These are phyloP conservation scores for Discostella stelligeroides DNA, from an alignment of 108 stramenopile species.

Conservation along the genomic window DNA sequence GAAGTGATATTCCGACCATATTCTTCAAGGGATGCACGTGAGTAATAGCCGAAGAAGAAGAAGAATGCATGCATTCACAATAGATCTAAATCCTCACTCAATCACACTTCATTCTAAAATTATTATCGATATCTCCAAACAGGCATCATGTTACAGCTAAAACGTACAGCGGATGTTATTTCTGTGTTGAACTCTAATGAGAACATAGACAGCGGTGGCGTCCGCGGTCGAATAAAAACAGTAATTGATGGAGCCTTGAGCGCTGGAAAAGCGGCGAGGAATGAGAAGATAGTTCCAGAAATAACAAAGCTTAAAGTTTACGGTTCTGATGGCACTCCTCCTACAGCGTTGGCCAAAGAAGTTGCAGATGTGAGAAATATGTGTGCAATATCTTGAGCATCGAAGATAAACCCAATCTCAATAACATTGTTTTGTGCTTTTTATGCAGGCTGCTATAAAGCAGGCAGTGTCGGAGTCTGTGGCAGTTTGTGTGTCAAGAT, in stretches of 20 bases:
- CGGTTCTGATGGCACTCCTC: constrained; percentile 64
- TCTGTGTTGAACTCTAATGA: constrained; percentile 13
- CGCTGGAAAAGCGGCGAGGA: constrained; percentile 76
- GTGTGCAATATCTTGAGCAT: not conserved
- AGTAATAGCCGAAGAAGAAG: not conserved
- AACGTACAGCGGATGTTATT: constrained; percentile 65
- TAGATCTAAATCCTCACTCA: no score
- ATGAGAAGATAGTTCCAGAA: constrained; percentile 57
- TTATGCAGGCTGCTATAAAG: constrained; percentile 47
- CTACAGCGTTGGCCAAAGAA: constrained; percentile 22
- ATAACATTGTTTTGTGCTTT: constrained; percentile 2
- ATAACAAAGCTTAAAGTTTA: constrained; percentile 52
- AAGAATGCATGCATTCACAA: no score
- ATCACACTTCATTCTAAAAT: no score
- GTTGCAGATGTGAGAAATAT: constrained; percentile 30
- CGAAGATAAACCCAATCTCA: not conserved
- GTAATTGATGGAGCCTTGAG: constrained; percentile 66
- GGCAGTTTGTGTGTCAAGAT: constrained; percentile 34
- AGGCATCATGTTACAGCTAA: constrained; percentile 71
- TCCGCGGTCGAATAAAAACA: constrained; percentile 42
- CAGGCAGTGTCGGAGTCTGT: constrained; percentile 53
- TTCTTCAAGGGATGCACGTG: constrained; percentile 79
- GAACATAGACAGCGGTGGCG: not conserved
- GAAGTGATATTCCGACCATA: constrained; percentile 75
- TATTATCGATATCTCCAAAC: not conserved